These are phyloP conservation scores for Pleurozium schreberi DNA, from an alignment of 225 moss, liverwort and hornwort species.

Conservation along the genomic window DNA sequence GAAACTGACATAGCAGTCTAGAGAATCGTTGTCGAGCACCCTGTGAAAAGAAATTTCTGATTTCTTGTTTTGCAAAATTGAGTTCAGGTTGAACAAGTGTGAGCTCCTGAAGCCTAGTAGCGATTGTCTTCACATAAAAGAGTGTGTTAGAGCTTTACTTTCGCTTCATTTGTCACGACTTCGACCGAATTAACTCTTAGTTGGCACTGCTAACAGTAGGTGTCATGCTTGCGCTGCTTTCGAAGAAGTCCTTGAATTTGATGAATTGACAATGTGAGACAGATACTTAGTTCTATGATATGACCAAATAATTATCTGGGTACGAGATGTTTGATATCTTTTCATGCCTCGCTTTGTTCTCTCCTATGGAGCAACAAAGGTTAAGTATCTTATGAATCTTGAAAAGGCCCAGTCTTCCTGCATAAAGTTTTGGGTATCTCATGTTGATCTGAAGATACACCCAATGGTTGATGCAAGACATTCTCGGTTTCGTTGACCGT, in stretches of 20 bases:
- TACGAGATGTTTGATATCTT: not conserved
- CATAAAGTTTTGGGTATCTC: not conserved
- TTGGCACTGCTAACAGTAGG: not conserved
- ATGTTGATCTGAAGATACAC: not conserved
- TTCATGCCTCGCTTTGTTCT: not conserved
- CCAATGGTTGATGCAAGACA: not conserved
- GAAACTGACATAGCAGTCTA: not conserved
- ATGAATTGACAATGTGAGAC: not conserved
- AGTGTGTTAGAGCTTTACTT: not conserved
- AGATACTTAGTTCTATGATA: not conserved
- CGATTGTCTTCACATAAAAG: not conserved
- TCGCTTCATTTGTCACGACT: not conserved
- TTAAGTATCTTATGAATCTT: not conserved
- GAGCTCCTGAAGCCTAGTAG: not conserved
- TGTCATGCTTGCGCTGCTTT: not conserved
- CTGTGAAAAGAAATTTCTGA: not conserved
- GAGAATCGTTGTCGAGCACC: not conserved
- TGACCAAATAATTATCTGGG: not conserved
- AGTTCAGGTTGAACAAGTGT: not conserved
- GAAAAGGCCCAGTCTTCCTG: not conserved
- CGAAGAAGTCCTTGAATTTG: not conserved
- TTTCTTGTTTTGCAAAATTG: not conserved
- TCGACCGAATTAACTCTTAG: not conserved
- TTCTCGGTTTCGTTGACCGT: not conserved
- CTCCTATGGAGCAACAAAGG: not conserved